These are phyloP conservation scores for Letharia lupina DNA, from an alignment of 495 filamentous ascomycete genomes.

Conservation along the genomic window DNA sequence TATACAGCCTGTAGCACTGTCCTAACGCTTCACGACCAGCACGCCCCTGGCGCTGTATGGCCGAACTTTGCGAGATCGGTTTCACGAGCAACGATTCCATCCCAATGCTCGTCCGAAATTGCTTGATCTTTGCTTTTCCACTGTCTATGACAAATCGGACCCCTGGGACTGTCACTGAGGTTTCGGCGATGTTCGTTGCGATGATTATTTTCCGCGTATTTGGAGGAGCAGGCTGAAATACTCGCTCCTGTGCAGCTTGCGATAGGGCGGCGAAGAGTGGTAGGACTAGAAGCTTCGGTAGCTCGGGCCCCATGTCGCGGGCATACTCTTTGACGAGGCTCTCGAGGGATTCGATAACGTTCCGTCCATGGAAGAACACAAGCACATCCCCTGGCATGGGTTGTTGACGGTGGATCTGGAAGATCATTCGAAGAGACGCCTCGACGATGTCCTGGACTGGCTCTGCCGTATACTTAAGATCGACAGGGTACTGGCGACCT, in stretches of 20 bases:
- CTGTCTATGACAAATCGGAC: constrained; percentile 88
- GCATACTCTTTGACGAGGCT: constrained; percentile 74
- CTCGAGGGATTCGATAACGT: constrained; percentile 79
- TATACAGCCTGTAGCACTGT: constrained; percentile 85
- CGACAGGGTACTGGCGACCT: constrained; percentile 82
- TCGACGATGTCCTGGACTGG: constrained; percentile 81
- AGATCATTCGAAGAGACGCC: constrained; percentile 69
- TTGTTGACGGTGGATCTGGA: constrained; percentile 80
- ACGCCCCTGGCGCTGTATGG: constrained; percentile 84
- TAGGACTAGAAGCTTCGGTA: constrained; percentile 68
- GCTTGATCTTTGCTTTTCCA: constrained; percentile 89
- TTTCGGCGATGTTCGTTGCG: constrained; percentile 95
- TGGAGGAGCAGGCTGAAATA: constrained; percentile 69
- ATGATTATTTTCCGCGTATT: constrained; percentile 82
- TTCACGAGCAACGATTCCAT: constrained; percentile 88
- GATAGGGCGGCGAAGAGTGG: constrained; percentile 67
- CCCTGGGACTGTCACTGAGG: constrained; percentile 90
- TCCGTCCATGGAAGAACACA: constrained; percentile 89
- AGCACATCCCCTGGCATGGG: constrained; percentile 89
- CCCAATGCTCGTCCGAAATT: constrained; percentile 75
- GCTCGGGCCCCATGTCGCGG: constrained; percentile 53
- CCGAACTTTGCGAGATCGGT: constrained; percentile 85
- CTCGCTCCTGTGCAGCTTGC: constrained; percentile 70
- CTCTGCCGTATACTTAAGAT: constrained; percentile 63
- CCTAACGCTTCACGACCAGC: constrained; percentile 88